Percentiles rank a stretch among this genome's conserved stretches.
Evolutionary conservation across 768 basidiomycete genomes (phyloP).

Genomic region (Tulasnella sp.): DNA sequence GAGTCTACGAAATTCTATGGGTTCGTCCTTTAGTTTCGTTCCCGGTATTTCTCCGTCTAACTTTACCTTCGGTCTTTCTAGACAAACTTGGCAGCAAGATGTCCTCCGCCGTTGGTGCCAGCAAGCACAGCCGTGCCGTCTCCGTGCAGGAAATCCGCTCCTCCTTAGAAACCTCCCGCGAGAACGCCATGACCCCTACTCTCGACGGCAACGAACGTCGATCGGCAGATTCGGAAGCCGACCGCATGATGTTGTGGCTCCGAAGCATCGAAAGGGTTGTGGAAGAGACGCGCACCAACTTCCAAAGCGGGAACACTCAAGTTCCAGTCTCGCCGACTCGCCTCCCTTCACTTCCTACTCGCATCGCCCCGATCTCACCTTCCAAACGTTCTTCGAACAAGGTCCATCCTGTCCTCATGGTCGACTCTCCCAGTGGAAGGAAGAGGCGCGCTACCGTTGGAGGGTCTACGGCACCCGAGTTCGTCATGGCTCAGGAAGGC

Average conservation of each 20-base stretch:
- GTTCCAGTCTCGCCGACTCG: constrained; percentile 56
- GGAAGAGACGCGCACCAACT: constrained; percentile 73
- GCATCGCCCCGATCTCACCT: neutral
- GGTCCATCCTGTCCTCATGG: constrained; percentile 10
- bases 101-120: constrained; percentile 31
- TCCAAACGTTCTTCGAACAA: constrained; percentile 9
- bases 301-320: constrained; percentile 51
- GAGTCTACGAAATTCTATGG: constrained; percentile 69
- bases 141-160: neutral
- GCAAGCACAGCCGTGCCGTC: constrained; percentile 12
- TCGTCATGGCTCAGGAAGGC: constrained; percentile 51
- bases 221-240: constrained; percentile 53
- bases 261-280: constrained; percentile 84
- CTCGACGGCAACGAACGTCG: constrained; percentile 32
- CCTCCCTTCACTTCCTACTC: constrained; percentile 52
- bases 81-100: constrained; percentile 39
- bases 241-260: constrained; percentile 80
- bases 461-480: constrained; percentile 32
- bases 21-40: constrained; percentile 41
- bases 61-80: constrained; percentile 43
- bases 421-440: constrained; percentile 10
- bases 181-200: neutral
- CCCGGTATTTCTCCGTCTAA: constrained; percentile 60
- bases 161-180: neutral
- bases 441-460: constrained; percentile 13